Base-by-base conservation (phyloP, 2,329 filamentous ascomycete genomes). In the Cryphonectria naterciae region DNA sequence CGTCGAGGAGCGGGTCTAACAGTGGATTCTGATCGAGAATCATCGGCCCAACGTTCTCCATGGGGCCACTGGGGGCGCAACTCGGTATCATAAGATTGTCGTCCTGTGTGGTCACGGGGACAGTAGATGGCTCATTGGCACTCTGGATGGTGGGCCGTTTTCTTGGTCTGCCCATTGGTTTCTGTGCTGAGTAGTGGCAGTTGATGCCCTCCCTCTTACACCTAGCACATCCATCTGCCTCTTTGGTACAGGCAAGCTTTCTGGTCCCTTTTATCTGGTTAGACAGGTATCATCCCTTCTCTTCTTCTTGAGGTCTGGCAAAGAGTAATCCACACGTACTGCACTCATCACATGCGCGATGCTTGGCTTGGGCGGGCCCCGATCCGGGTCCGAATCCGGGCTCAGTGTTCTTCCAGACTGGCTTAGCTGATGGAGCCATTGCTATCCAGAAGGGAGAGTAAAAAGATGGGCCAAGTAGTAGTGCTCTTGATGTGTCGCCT, bases 321-420 rank as follows among this genome's bases (percentile, higher is more conserved):
- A 8, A 58, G 54, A 32, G 28, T 32, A 7, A n/a, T 25, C 56
- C 67, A 66, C 54, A 84, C 88, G 80, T 84, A 91, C 89, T 85
- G 80, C 89, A 92, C 78, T 91, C 89, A 78, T 92, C 89, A 79
- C 89, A 92, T 72, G 89, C 89, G 64, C 88, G 85, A 73, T 87
- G 88, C 76, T 88, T 91, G 37, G 54, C 49, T 64, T 62, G 32
- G 11, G 28, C 39, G 32, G 32, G 13, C 11, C 63, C 41, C 28
- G 32, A 7, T 6, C 63, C 41, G 28, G 56, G 19, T 22, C 25
- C 41, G 32, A 35, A 25, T n/a, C 28, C 35, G n/a, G 35, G 17
- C 37, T 37, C 35, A 39, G 65, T 35, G 19, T 35, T 22, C 22
- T 15, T 52, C 58, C 58, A 37, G 68, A 32, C 25, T 4, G 46